Evolutionary conservation across 257 asterid species (phyloP), one percentile per base, ranked within the genome.

Genomic region (Solanum sitiens): DNA sequence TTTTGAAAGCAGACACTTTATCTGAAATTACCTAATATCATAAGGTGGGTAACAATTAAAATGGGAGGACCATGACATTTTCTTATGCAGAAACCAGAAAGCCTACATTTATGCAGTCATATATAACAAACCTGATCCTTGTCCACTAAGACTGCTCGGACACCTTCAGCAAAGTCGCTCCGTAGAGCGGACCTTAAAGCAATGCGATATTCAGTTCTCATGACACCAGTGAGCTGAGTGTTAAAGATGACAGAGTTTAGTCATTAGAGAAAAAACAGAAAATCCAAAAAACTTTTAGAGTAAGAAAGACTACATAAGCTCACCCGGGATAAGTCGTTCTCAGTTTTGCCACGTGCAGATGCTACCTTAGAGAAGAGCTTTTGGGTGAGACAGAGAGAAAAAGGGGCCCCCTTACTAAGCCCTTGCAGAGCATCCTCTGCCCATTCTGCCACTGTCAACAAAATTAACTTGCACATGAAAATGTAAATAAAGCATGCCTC

Each of bases 401-500:
- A 97, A 40, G 98, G 98, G 76, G 98, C 98, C 86, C 98, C 99
- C 93, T 95, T 95, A 88, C 87, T 90, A 42, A 97, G 92, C 90
- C 98, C 99, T 93, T 93, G 96, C 90, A 95, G 84, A 87, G 99
- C 98, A 89, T 97, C 99, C 91, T 93, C 95, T 9, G 98, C 99
- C 99, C 99, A 95, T 87, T 93, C 98, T 14, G 98, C 96, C 95
- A 95, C 99, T 97, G 96, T 79, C 83, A 65, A 89, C 47, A 42
- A 53, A 56, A 80, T 47, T 61, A 80, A 45, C 85, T 45, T 18
- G 13, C 67, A 45, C 67, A 27, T 80, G 68, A 80, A 47, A 30
- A 80, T 80, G 68, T 15, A 79, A 45, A 44, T 27, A 44, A 42
- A 77, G 84, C 65, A 79, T 45, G 84, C 10, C 27, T 47, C 40